Evolutionary conservation across 2,329 filamentous ascomycete genomes (phyloP), one percentile per base, ranked within the genome.

Genomic region (Nothophoma quercina): DNA sequence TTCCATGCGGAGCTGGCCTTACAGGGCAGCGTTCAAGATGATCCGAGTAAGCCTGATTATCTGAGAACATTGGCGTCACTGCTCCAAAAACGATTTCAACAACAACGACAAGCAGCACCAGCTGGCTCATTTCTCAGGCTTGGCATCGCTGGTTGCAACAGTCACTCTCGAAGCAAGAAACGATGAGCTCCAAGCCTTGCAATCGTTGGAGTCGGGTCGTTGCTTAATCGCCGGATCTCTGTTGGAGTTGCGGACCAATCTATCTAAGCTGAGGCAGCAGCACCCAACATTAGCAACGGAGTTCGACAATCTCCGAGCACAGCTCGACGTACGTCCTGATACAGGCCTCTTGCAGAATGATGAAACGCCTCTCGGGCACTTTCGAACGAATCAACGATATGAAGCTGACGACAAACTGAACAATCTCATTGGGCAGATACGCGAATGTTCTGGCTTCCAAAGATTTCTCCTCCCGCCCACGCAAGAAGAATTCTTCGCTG

Each of bases 381-480:
- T n/a, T n/a, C n/a, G n/a, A n/a, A n/a, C n/a, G n/a, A n/a, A n/a
- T n/a, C n/a, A n/a, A n/a, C n/a, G n/a, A n/a, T n/a, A n/a, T n/a
- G n/a, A n/a, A n/a, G n/a, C n/a, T n/a, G n/a, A n/a, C n/a, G n/a
- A n/a, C n/a, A n/a, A n/a, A n/a, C n/a, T n/a, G n/a, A n/a, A n/a
- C n/a, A n/a, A n/a, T n/a, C 15, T 34, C 18, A 21, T 42, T 12
- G 9, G 5, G 15, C 7, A 43, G 35, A 47, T 47, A 15, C 41
- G 49, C 10, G 6, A n/a, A 7, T 21, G 21, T 5, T 13, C 29
- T 21, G 44, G 44, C 2, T 50, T 49, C 16, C 9, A 49, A 13
- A 30, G 23, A 12, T 55, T 55, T 16, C 21, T 49, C 10, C 45
- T 44, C n/a, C 32, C 39, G 8, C 44, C 39, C 5, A 41, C 10